Conservation (phyloP, 2,329 filamentous ascomycete genomes). For the Fusarium sp. region DNA sequence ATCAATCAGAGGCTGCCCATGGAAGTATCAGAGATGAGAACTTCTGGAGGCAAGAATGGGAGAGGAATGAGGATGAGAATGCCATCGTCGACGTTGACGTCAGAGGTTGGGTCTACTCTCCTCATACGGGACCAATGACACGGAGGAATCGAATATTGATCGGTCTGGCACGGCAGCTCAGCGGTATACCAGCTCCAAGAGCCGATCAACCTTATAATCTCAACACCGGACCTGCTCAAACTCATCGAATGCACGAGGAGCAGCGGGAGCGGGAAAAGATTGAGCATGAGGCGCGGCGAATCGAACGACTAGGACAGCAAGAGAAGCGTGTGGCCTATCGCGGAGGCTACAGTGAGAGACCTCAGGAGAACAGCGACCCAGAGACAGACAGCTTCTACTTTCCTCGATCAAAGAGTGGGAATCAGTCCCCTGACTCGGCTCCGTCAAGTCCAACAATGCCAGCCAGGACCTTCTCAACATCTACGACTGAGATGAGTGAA, state of each 20-base stretch:
- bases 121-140: constrained; percentile 84
- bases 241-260: constrained; percentile 55
- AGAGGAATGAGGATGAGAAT: constrained; percentile 81
- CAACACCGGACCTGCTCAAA: constrained; percentile 31
- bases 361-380: constrained; percentile 56
- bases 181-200: constrained; percentile 81
- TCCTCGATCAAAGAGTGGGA: constrained; percentile 45
- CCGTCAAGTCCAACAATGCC: constrained; percentile 57
- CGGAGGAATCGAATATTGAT: constrained; percentile 88
- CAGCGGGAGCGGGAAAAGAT: constrained; percentile 72
- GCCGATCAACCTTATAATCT: constrained; percentile 46
- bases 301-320: constrained; percentile 76
- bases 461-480: constrained; percentile 50
- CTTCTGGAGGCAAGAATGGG: constrained; percentile 83
- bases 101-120: constrained; percentile 92
- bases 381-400: constrained; percentile 48
- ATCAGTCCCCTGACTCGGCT: constrained; percentile 51
- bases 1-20: constrained; percentile 45
- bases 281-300: constrained; percentile 78
- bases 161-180: constrained; percentile 86
- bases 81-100: constrained; percentile 95
- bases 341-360: constrained; percentile 79
- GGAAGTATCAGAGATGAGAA: constrained; percentile 70
- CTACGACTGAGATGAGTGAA: constrained; percentile 71
- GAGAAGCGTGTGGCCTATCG: constrained; percentile 77